Evolutionary conservation across 306 rosid species (phyloP).

Genomic region (Dryas alaskensis): DNA sequence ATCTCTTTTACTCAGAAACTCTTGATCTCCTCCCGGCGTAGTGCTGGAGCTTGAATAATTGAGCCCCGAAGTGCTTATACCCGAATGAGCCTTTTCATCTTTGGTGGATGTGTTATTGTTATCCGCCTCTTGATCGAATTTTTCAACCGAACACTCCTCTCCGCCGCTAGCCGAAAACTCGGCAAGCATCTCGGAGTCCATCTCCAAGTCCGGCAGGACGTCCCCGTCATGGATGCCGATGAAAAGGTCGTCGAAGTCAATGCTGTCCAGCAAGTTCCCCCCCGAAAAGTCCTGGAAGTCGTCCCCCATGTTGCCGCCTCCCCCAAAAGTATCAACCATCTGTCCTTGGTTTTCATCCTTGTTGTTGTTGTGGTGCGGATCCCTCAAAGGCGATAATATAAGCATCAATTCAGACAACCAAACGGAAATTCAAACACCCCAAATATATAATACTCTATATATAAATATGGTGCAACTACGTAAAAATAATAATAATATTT

Average conservation of each 20-base stretch:
- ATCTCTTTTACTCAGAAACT: constrained; percentile 47
- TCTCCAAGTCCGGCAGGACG: constrained; percentile 78
- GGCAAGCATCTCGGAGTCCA: constrained; percentile 70
- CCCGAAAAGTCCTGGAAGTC: constrained; percentile 57
- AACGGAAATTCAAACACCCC: background rate
- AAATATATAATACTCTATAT: background rate
- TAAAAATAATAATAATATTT: background rate
- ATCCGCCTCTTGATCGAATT: constrained; percentile 1
- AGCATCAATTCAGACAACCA: constrained; percentile 45
- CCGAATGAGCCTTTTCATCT: too few relatives aligned
- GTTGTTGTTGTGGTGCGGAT: constrained; percentile 18
- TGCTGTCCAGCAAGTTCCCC: constrained; percentile 58
- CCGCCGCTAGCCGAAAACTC: constrained; percentile 54
- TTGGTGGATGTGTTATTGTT: background rate
- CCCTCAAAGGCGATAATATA: constrained; percentile 61
- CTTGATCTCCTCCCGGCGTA: constrained; percentile 30
- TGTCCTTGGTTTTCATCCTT: constrained; percentile 53
- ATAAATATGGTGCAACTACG: background rate
- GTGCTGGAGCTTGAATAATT: constrained; percentile 21
- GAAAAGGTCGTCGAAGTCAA: constrained; percentile 76
- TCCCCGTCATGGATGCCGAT: constrained; percentile 58
- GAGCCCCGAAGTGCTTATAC: background rate
- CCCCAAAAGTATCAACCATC: too few relatives aligned
- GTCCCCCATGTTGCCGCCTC: constrained; percentile 19
- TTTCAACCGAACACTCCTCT: constrained; percentile 42